Evolutionary conservation across 495 filamentous ascomycete genomes (phyloP).

Genomic region (Penicillium coffeae): DNA sequence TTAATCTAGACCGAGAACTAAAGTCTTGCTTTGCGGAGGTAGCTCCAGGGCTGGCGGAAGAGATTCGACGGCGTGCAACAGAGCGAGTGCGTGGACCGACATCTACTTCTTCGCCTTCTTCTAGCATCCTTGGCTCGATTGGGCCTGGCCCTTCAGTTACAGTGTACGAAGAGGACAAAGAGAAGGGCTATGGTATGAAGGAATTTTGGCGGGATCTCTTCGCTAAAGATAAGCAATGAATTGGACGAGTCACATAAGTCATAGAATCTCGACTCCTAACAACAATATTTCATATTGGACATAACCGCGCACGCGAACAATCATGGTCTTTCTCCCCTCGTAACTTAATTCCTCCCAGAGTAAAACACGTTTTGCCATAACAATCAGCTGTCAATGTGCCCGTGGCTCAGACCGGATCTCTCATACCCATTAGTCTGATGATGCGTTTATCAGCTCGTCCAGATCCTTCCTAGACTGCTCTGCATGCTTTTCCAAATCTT

Average conservation of each 20-base stretch:
- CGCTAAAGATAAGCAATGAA: conserved; percentile 22
- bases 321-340: no score
- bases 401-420: no score
- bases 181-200: conserved; percentile 73
- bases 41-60: conserved; percentile 66
- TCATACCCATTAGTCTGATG: no score
- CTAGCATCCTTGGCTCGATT: conserved; percentile 51
- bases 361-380: no score
- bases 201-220: conserved; percentile 87
- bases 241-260: background rate
- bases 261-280: background rate
- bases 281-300: background rate
- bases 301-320: background rate
- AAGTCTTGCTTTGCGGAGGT: conserved; percentile 78
- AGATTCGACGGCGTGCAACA: conserved; percentile 66
- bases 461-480: no score
- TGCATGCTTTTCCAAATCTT: no score
- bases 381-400: no score
- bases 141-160: conserved; percentile 46
- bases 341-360: no score
- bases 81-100: conserved; percentile 41
- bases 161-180: conserved; percentile 68
- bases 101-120: conserved; percentile 12
- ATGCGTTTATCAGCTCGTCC: no score
- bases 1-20: conserved; percentile 78